These are phyloP conservation scores for Miamiensis avidus DNA, from an alignment of 169 alveolate species.

Conservation along the genomic window DNA sequence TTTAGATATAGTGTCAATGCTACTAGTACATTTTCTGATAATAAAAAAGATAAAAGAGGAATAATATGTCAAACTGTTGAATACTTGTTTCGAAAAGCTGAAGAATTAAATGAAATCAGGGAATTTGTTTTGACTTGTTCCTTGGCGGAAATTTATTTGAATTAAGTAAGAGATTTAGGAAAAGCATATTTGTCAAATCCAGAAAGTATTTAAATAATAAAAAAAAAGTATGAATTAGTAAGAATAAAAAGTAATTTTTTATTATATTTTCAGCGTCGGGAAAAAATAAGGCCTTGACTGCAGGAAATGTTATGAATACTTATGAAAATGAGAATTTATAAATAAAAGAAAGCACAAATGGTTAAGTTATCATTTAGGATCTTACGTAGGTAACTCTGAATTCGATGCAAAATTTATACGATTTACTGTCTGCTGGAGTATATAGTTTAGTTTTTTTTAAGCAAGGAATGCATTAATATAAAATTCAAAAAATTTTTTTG, in stretches of 20 bases:
- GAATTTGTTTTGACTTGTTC: conserved; percentile 39
- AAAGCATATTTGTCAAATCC: conserved; percentile 14
- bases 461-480: too few species aligned
- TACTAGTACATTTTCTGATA: neutral
- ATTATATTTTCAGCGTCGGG: neutral
- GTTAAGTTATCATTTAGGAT: conserved; percentile 32
- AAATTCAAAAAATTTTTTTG: neutral
- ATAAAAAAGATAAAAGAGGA: conserved; percentile 32
- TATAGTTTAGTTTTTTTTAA: neutral
- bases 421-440: conserved; percentile 31
- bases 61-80: conserved; percentile 29
- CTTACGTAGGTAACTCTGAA: conserved; percentile 4
- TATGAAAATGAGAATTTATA: conserved; percentile 46
- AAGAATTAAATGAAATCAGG: conserved; percentile 50
- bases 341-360: conserved; percentile 32
- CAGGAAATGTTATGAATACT: conserved; percentile 4
- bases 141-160: conserved; percentile 37
- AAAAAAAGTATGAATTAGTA: neutral
- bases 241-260: neutral
- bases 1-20: neutral
- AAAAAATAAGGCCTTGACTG: neutral
- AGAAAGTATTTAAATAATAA: neutral
- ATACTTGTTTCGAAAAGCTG: conserved; percentile 24
- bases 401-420: conserved; percentile 20
- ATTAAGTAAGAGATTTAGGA: conserved; percentile 46